Evolutionary conservation across 2,329 filamentous ascomycete genomes (phyloP), one percentile per base, ranked within the genome.

Genomic region (Diaporthe ampelina): DNA sequence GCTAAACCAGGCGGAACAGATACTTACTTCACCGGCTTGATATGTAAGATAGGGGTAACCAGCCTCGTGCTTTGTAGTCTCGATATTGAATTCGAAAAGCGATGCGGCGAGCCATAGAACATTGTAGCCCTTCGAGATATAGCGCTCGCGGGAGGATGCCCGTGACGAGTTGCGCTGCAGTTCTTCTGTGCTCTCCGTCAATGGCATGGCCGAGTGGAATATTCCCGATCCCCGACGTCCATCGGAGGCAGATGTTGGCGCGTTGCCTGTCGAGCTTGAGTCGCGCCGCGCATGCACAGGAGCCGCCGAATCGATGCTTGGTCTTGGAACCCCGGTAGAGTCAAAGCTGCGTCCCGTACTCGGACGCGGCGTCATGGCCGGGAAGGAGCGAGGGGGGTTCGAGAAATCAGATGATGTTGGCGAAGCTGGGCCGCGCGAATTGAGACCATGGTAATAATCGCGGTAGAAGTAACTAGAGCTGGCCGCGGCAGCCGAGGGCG

Each of bases 41-140:
- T 99, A 99, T 58, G 95, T 97, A 76, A 99, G 87, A 82, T 99
- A 99, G 26, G 96, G 95, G 83, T 98, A 98, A 32, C 97, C 97
- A 75, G 94, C 96, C 84, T 98, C 97, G 74, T 94, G 92, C 79
- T 97, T 94, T 35, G 95, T 94, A 32, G 94, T 94, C 80, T 96
- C 94, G 80, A 98, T 98, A 80, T 98, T 97, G 85, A 98, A 99
- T 82, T 98, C 95, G 81, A 98, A 98, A 43, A 98, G 89, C 79
- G 94, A 97, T 26, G 96, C 97, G 19, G 95, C 97, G 24, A 98
- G 88, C 88, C 97, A 99, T 59, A 98, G 86, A 10, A 98, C 91
- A 73, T 92, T 93, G 77, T 92, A 93, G 29, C 91, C 88, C 68
- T 85, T 84, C 52, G 83, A 86, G 70, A 86, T 86, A 59, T 82